Base-by-base conservation (phyloP, 2,329 filamentous ascomycete genomes). In the Calonectria ilicicola region DNA sequence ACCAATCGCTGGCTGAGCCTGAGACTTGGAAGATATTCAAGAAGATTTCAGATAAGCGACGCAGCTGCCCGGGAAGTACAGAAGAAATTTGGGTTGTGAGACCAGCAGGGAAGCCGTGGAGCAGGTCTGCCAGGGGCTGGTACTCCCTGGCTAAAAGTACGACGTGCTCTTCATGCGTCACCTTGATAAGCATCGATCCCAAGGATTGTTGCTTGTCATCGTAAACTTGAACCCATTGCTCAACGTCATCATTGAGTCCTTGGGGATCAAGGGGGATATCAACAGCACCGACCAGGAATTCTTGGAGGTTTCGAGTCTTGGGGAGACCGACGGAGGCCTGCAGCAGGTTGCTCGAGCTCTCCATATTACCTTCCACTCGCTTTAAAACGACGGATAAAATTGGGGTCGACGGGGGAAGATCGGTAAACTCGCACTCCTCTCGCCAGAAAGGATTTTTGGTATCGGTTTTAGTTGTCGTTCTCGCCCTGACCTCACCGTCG, bases 11-110 rank as follows among this genome's bases (percentile, higher is more conserved):
- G 2, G 94, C 94, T 44, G 91, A 91, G 0, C 95, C 95, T 2
- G 95, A 96, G 3, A 98, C 96, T 81, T 99, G 97, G 79, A 96
- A 99, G 65, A 99, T 98, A 81, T 98, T 97, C 75, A 98, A 86
- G 44, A 98, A 91, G 32, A 94, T 92, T 81, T 98, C 96, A 2
- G 95, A 94, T 10, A 98, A 84, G n/a, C 91, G 89, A 66, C 93
- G 93, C 40, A 98, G 87, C 79, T 95, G 94, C 2, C 92, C 91
- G 0, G 95, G 93, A 67, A 98, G 88, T 69, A 94, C 91, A 53
- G 94, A 91, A 2, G 95, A 92, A 76, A 99, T 94, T 81, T 98
- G 94, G 44, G 94, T 89, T 0, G 96, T 98, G 69, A 99, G 86
- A 0, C 94, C 94, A 40, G 94, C 93, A 46, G 92, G 91, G 82